These are phyloP conservation scores for Camelina neglecta DNA, from an alignment of 345 rosid genomes.

Conservation along the genomic window DNA sequence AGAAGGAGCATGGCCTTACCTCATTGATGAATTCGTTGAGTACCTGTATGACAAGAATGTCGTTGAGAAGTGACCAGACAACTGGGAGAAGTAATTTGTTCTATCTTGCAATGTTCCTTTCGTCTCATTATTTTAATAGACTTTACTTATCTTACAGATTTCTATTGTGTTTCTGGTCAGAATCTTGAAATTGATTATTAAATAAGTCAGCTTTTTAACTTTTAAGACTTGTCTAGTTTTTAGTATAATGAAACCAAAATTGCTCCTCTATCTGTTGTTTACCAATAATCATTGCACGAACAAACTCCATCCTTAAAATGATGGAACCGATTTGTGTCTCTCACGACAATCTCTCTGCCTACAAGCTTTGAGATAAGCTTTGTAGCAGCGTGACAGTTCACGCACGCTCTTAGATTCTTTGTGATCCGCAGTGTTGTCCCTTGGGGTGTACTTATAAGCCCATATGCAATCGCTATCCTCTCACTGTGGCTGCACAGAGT, in stretches of 20 bases:
- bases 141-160: slow-evolving; percentile 31
- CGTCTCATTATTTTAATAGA: slow-evolving; percentile 33
- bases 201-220: slow-evolving; percentile 36
- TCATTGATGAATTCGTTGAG: slow-evolving; percentile 96
- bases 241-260: slow-evolving; percentile 3
- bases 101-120: slow-evolving; percentile 13
- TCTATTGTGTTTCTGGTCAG: slow-evolving; percentile 32
- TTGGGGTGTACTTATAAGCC: slow-evolving; percentile 60
- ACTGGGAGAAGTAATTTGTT: slow-evolving; percentile 39
- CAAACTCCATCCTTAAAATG: slow-evolving; percentile 65
- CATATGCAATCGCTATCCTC: slow-evolving; percentile 70
- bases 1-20: slow-evolving; percentile 99
- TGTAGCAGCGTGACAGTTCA: slow-evolving; percentile 68
- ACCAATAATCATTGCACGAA: slow-evolving; percentile 63
- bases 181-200: slow-evolving; percentile 37
- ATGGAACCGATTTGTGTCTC: slow-evolving; percentile 72
- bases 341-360: slow-evolving; percentile 61
- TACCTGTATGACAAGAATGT: slow-evolving; percentile 74
- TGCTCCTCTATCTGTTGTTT: slow-evolving; percentile 8
- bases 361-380: slow-evolving; percentile 64
- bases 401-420: slow-evolving; percentile 71
- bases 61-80: slow-evolving; percentile 41
- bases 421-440: slow-evolving; percentile 63
- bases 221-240: slow-evolving; percentile 23
- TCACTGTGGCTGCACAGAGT: slow-evolving; percentile 74